A percentile compares a stretch with the other conserved stretches of the same genome.
phyloP scores from a whole-genome alignment of 73 alveolate genomes.

The Paramecium primaurelia region DNA sequence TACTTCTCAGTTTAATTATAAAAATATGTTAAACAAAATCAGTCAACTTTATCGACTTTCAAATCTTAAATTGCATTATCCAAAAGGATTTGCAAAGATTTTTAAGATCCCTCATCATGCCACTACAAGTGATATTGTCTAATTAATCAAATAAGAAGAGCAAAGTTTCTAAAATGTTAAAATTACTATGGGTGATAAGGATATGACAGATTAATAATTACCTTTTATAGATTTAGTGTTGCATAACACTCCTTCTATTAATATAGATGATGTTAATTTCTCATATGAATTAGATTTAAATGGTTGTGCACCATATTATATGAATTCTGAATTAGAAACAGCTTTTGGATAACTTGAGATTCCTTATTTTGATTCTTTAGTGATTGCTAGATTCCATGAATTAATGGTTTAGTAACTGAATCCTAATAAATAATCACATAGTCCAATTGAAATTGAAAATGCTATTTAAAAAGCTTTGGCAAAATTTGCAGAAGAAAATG shows the following conservation, averaged over 20 bases:
- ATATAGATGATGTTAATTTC: not conserved
- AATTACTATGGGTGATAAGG: not conserved
- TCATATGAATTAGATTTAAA: slow-evolving; percentile 31
- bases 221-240: slow-evolving; percentile 32
- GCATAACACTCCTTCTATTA: not conserved
- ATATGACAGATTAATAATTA: not conserved
- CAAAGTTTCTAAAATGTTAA: not conserved
- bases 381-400: slow-evolving; percentile 10
- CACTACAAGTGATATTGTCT: not conserved
- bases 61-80: slow-evolving; percentile 11
- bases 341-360: not conserved
- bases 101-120: slow-evolving; percentile 34
- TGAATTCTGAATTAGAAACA: not conserved
- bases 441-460: not conserved
- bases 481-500: slow-evolving; percentile 46
- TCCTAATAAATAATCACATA: not conserved
- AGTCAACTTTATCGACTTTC: not conserved
- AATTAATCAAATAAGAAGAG: not conserved
- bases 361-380: slow-evolving; percentile 34
- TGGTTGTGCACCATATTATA: slow-evolving; percentile 15
- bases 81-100: slow-evolving; percentile 1
- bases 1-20: not conserved
- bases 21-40: not conserved
- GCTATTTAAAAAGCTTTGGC: slow-evolving; percentile 13
- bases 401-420: not conserved